Percentiles rank a stretch among this genome's conserved stretches.
These are phyloP conservation scores for Amanita pseudoporphyria DNA, from an alignment of 768 basidiomycete genomes.

Conservation along the genomic window DNA sequence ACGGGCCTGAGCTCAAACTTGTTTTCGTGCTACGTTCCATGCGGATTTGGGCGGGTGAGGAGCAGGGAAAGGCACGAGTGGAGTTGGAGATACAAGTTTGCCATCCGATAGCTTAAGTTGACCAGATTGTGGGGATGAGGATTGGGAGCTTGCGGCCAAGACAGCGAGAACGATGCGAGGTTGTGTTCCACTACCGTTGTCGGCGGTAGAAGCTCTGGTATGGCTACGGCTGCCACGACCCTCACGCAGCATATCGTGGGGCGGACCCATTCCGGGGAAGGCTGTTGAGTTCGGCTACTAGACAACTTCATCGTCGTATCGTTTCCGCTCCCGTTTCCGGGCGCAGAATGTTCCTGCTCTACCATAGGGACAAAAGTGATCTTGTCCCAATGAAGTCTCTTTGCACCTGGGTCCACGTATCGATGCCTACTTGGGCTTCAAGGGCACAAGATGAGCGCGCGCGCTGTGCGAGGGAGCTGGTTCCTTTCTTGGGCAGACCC, in stretches of 20 bases:
- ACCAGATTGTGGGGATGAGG: constrained; percentile 25
- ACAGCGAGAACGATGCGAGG: constrained; percentile 59
- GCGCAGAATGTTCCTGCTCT: constrained; percentile 33
- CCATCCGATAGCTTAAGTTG: constrained; percentile 20
- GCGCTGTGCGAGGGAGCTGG: no score
- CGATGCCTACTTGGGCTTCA: constrained; percentile 79
- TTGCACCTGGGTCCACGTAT: constrained; percentile 74
- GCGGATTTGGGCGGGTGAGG: constrained; percentile 35
- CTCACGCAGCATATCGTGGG: no score
- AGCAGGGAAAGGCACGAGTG: constrained; percentile 56
- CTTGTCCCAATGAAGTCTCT: constrained; percentile 74
- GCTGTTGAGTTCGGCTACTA: no score
- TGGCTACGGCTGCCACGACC: no score
- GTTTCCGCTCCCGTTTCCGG: no score
- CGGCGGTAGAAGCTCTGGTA: no score
- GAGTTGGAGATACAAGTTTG: no score
- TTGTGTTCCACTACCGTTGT: no score
- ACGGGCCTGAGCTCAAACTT: constrained; percentile 58
- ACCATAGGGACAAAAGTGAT: constrained; percentile 84
- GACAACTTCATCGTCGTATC: no score
- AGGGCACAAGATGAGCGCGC: constrained; percentile 77
- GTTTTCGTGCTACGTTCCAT: no score
- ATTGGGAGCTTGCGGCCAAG: constrained; percentile 23
- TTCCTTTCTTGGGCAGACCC: constrained; percentile 94
- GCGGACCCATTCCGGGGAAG: no score